Evolutionary conservation across 169 alveolate species (phyloP).

Genomic region (Plasmodium gaboni): DNA sequence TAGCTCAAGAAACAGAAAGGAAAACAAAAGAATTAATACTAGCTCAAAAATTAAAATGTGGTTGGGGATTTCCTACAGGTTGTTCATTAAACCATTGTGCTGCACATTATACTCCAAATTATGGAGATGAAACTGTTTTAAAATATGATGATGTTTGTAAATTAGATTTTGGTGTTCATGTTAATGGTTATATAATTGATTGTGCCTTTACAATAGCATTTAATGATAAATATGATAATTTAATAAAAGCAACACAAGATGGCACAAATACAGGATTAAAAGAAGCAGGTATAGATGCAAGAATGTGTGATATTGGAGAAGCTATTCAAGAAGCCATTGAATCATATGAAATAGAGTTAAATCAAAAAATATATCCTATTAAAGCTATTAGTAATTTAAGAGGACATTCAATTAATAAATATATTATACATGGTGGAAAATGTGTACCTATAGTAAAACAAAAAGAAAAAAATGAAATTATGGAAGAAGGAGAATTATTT

Average conservation of each 20-base stretch:
- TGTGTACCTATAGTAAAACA: constrained; percentile 98
- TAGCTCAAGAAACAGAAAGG: constrained; percentile 96
- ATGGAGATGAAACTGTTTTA: constrained; percentile 90
- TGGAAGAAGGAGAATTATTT: constrained; percentile 99
- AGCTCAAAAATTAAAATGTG: constrained; percentile 96
- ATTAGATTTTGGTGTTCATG: constrained; percentile 99
- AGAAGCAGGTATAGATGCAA: constrained; percentile 99
- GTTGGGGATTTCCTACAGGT: constrained; percentile 99
- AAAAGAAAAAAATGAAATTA: constrained; percentile 90
- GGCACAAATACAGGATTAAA: constrained; percentile 99
- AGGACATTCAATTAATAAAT: constrained; percentile 98
- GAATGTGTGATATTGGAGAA: constrained; percentile 97
- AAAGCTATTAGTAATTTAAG: constrained; percentile 97
- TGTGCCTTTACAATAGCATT: constrained; percentile 99
- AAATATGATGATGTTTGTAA: constrained; percentile 94
- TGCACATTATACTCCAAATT: constrained; percentile 99
- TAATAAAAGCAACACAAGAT: constrained; percentile 97
- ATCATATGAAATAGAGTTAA: constrained; percentile 96
- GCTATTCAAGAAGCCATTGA: constrained; percentile 98
- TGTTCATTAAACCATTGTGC: constrained; percentile 97
- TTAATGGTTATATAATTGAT: constrained; percentile 98
- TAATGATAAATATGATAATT: constrained; percentile 88
- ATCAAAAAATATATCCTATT: constrained; percentile 94
- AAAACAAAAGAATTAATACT: constrained; percentile 95
- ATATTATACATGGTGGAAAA: constrained; percentile 98